Percentiles rank a stretch among this genome's conserved stretches.
Evolutionary conservation across 352 stramenopile genomes (phyloP).

Genomic region (Paralagenidium karlingii): DNA sequence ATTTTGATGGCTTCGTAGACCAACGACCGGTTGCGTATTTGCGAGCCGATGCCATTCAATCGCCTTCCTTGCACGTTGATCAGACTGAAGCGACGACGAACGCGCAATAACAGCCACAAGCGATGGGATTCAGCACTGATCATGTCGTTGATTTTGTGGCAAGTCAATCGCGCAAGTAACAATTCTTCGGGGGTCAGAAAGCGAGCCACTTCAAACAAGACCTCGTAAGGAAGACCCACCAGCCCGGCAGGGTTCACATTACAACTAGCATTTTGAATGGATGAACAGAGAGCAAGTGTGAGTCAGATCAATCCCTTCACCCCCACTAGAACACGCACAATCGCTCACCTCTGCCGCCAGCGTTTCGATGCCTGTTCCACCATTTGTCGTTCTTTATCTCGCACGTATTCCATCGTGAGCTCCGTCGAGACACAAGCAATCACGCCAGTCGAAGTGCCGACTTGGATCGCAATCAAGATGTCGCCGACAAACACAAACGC

Average conservation of each 20-base stretch:
- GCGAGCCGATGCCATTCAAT: constrained; percentile 25
- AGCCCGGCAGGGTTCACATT: constrained; percentile 12
- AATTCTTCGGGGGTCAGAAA: constrained; percentile 71
- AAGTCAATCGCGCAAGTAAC: constrained; percentile 51
- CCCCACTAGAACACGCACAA: no score
- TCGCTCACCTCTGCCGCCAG: constrained; percentile 27
- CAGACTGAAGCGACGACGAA: constrained; percentile 68
- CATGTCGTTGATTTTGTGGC: constrained; percentile 74
- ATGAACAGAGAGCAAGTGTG: no score
- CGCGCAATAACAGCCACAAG: constrained; percentile 80
- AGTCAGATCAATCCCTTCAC: no score
- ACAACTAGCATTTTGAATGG: background rate
- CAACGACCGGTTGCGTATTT: constrained; percentile 43
- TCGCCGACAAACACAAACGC: constrained; percentile 51
- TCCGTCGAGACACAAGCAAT: constrained; percentile 55
- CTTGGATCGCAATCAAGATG: constrained; percentile 58
- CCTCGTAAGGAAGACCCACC: constrained; percentile 63
- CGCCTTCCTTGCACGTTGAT: no score
- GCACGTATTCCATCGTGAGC: constrained; percentile 47
- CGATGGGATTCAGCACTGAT: constrained; percentile 69
- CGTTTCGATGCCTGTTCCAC: constrained; percentile 26
- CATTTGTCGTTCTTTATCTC: constrained; percentile 43
- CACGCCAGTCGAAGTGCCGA: constrained; percentile 62
- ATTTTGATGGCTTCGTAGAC: constrained; percentile 71
- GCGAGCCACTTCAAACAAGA: constrained; percentile 66